Conservation (phyloP, 371 early-diverging fungal genomes). For the Rhizopus delemar region DNA sequence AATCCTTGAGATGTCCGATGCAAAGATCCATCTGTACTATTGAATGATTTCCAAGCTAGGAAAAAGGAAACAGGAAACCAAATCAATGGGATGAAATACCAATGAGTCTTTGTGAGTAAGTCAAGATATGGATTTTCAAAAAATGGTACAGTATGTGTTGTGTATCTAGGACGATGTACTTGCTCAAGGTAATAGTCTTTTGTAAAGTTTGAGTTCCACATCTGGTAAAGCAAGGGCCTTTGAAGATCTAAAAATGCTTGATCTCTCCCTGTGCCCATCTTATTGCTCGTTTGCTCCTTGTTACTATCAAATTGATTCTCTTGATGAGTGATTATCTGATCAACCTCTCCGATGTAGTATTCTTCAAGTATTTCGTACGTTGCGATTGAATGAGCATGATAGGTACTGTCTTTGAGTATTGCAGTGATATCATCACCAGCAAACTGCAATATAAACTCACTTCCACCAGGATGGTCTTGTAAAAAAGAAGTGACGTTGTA, state of each 20-base stretch:
- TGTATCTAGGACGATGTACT: slow-evolving; percentile 86
- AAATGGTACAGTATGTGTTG: slow-evolving; percentile 65
- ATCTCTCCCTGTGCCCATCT: slow-evolving; percentile 15
- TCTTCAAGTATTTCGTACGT: slow-evolving; percentile 86
- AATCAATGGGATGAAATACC: slow-evolving; percentile 88
- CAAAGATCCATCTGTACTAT: not conserved
- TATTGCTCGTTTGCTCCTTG: slow-evolving; percentile 4
- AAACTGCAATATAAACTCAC: slow-evolving; percentile 74
- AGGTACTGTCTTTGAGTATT: slow-evolving; percentile 68
- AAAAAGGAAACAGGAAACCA: slow-evolving; percentile 79
- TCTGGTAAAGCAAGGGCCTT: slow-evolving; percentile 84
- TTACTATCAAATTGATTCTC: slow-evolving; percentile 28
- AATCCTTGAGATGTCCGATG: slow-evolving; percentile 33
- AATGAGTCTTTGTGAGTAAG: slow-evolving; percentile 81
- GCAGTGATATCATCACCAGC: slow-evolving; percentile 72
- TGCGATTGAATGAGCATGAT: slow-evolving; percentile 82
- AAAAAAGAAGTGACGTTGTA: slow-evolving; percentile 92
- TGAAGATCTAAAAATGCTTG: slow-evolving; percentile 80
- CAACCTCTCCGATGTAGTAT: slow-evolving; percentile 75
- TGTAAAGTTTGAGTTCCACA: slow-evolving; percentile 74
- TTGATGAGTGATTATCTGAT: slow-evolving; percentile 24
- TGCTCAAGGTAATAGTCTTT: slow-evolving; percentile 87
- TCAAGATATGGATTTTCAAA: slow-evolving; percentile 78
- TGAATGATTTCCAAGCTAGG: slow-evolving; percentile 38
- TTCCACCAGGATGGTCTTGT: slow-evolving; percentile 81